Evolutionary conservation across 345 rosid genomes (phyloP).

Genomic region (Aethionema arabicum): DNA sequence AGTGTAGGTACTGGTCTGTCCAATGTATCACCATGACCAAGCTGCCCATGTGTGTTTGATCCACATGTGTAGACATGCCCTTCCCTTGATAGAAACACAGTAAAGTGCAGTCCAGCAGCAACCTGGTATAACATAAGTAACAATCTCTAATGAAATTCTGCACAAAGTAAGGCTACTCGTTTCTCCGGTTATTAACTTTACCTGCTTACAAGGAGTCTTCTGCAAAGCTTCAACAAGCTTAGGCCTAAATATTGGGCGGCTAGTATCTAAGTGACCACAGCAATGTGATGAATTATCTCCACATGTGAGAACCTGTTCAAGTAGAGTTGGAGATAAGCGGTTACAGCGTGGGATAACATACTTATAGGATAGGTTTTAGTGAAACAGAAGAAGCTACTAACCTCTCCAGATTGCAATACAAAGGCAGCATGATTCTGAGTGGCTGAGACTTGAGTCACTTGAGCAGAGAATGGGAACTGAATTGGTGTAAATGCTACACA

Average conservation of each 20-base stretch:
- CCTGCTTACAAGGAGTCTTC: constrained; percentile 86
- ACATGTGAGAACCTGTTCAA: constrained; percentile 80
- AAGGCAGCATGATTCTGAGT: constrained; percentile 92
- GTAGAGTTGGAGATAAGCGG: not conserved
- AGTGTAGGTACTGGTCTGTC: constrained; percentile 78
- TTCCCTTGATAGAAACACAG: constrained; percentile 77
- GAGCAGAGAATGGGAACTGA: constrained; percentile 57
- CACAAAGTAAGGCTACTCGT: no score
- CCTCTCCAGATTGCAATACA: constrained; percentile 87
- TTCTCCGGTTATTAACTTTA: constrained; percentile 21
- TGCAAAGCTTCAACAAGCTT: constrained; percentile 82
- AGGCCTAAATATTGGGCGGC: constrained; percentile 80
- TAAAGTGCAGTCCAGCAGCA: constrained; percentile 87
- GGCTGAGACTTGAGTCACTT: constrained; percentile 84
- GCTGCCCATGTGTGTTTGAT: constrained; percentile 77
- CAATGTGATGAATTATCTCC: constrained; percentile 93
- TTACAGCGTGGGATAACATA: not conserved
- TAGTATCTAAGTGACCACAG: constrained; percentile 76
- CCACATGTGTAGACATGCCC: constrained; percentile 84
- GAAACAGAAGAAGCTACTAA: constrained; percentile 36
- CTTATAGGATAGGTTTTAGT: not conserved
- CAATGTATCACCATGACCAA: constrained; percentile 86
- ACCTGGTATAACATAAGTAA: constrained; percentile 53
- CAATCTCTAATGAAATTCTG: no score
- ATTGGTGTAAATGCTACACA: constrained; percentile 76